Base-by-base conservation (phyloP, 805 yeast genomes). In the Candida adriatica region DNA sequence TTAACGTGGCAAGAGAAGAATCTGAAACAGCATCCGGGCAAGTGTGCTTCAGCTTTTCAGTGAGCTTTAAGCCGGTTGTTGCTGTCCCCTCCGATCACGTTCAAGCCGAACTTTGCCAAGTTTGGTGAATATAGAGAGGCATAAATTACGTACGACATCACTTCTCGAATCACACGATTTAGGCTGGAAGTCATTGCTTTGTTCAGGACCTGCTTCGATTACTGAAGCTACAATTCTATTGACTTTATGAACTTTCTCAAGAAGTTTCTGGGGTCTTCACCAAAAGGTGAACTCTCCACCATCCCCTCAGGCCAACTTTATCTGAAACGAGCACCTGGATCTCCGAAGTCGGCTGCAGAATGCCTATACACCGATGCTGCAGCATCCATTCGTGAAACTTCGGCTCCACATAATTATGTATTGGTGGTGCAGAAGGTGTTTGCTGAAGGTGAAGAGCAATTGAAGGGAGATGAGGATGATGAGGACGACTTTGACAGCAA, bases 281-380 rank as follows among this genome's bases (percentile, higher is more conserved):
- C 76, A 8, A 68, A 70, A 22, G 79, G 78, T 46, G 80, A 76
- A 36, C 56, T 85, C 19, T 73, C 76, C 8, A 66, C 71, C 47
- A 66, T 92, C 29, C 85, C 95, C 2, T 70, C 80, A 1, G 97
- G 96, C 4, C 79, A 78, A 57, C 66, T 90, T 28, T 82, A 67
- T 49, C 64, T 90, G 27, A 68, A 81, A 13, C 64, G 97, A 29
- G 68, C 83, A 1, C 81, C 83, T 6, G 68, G 66, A 15, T 83
- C 95, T 3, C 96, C 96, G 9, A 85, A 86, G 53, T 88, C 95
- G 7, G 87, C 77, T 16, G 64, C 76, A 21, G 96, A 92, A 56
- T 80, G 88, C 47, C 64, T 86, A 14, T 88, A 76, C 56, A 79
- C 75, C 37, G 94, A 85, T 45, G 88, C 94, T 2, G 75, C 75